A percentile compares a stretch with the other conserved stretches of the same genome.
Evolutionary conservation across 768 basidiomycete genomes (phyloP).

Genomic region (Boletus coccyginus): DNA sequence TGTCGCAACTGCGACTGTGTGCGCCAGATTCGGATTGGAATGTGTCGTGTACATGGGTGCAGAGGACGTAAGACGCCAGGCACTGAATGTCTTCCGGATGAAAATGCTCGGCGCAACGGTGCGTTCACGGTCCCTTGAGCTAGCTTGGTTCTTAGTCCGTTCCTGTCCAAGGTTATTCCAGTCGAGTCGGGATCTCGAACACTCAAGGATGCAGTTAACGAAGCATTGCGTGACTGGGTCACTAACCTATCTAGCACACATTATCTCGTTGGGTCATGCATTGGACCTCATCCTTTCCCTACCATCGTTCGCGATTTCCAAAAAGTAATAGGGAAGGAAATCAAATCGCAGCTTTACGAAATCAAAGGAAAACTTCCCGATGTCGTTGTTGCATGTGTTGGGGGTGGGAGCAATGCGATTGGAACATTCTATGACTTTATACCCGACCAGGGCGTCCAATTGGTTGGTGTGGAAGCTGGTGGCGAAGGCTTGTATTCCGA

Average conservation of each 20-base stretch:
- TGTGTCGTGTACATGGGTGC: constrained; percentile 98
- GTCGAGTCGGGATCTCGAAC: constrained; percentile 93
- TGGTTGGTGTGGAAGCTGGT: constrained; percentile 96
- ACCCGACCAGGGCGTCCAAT: constrained; percentile 74
- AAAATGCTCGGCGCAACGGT: constrained; percentile 95
- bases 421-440: constrained; percentile 98
- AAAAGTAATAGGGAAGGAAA: constrained; percentile 90
- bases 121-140: neutral
- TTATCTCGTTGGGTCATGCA: constrained; percentile 95
- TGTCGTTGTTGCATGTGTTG: constrained; percentile 93
- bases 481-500: constrained; percentile 72
- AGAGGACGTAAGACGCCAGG: constrained; percentile 94
- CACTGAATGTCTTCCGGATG: constrained; percentile 96
- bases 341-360: constrained; percentile 80
- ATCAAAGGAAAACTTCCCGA: constrained; percentile 85
- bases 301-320: constrained; percentile 99
- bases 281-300: constrained; percentile 98
- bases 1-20: constrained; percentile 97
- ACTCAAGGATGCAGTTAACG: constrained; percentile 97
- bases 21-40: constrained; percentile 93
- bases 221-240: constrained; percentile 98
- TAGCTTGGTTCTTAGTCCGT: neutral
- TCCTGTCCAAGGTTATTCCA: constrained; percentile 69
- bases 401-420: constrained; percentile 97
- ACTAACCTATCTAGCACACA: constrained; percentile 92